Conservation (phyloP, 345 rosid genomes). For the Litchi chinensis region DNA sequence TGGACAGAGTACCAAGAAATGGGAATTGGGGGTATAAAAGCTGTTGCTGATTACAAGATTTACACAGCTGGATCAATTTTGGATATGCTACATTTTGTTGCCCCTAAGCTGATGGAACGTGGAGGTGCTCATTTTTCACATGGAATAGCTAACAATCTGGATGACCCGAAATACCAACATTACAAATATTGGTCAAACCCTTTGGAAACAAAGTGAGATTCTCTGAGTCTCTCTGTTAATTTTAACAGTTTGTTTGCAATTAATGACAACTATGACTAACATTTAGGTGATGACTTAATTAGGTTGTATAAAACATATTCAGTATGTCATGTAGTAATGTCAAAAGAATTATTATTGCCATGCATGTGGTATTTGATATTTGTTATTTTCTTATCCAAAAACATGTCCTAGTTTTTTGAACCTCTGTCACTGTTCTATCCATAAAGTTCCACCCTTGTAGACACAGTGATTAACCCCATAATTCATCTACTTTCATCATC, state of each 20-base stretch:
- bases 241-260: neutral
- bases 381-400: too few relatives aligned
- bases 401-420: neutral
- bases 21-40: slow-evolving; percentile 49
- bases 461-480: neutral
- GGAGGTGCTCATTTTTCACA: slow-evolving; percentile 66
- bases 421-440: neutral
- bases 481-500: neutral
- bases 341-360: neutral
- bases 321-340: neutral
- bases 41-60: slow-evolving; percentile 51
- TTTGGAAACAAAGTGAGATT: slow-evolving; percentile 63
- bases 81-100: slow-evolving; percentile 65
- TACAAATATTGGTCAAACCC: slow-evolving; percentile 78
- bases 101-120: slow-evolving; percentile 66
- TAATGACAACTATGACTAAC: neutral
- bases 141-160: slow-evolving; percentile 71
- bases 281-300: too few relatives aligned
- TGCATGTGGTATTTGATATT: neutral
- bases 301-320: neutral
- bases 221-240: slow-evolving; percentile 3
- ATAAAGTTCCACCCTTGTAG: neutral
- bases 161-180: slow-evolving; percentile 60
- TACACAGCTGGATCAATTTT: slow-evolving; percentile 56
- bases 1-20: slow-evolving; percentile 72